Evolutionary conservation across 257 asterid species (phyloP).

Genomic region (Sherardia arvensis): DNA sequence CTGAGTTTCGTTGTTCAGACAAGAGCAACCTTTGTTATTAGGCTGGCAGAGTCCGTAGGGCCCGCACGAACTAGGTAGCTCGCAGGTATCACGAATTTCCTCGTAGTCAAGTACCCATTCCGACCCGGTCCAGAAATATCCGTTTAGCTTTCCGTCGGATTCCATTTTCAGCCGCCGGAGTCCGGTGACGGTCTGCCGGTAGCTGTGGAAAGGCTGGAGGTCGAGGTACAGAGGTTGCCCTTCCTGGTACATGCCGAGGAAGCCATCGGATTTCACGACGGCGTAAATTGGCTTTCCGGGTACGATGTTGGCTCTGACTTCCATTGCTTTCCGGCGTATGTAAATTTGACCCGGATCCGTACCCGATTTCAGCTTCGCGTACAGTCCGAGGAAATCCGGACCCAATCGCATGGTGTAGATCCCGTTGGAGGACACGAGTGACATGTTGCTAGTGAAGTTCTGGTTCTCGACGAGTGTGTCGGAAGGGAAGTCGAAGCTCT

Average conservation of each 20-base stretch:
- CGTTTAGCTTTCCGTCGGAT: slow-evolving; percentile 70
- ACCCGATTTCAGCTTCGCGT: slow-evolving; percentile 30
- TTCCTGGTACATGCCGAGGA: slow-evolving; percentile 73
- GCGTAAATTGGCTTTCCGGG: slow-evolving; percentile 53
- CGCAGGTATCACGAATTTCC: slow-evolving; percentile 55
- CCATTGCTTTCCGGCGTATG: slow-evolving; percentile 49
- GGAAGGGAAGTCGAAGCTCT: slow-evolving; percentile 69
- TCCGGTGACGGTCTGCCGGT: slow-evolving; percentile 46
- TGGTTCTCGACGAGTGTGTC: slow-evolving; percentile 86
- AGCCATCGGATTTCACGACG: slow-evolving; percentile 54
- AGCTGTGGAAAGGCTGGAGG: slow-evolving; percentile 62
- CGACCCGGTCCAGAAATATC: slow-evolving; percentile 85
- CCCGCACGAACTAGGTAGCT: slow-evolving; percentile 71
- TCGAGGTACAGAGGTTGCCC: slow-evolving; percentile 58
- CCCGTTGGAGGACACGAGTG: slow-evolving; percentile 57
- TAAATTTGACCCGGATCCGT: slow-evolving; percentile 46
- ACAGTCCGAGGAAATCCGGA: slow-evolving; percentile 47
- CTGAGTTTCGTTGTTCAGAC: slow-evolving; percentile 45
- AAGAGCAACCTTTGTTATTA: slow-evolving; percentile 50
- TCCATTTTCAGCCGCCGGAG: slow-evolving; percentile 59
- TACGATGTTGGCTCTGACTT: slow-evolving; percentile 58
- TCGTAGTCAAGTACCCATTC: slow-evolving; percentile 57
- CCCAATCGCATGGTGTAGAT: slow-evolving; percentile 73
- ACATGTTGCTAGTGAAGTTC: slow-evolving; percentile 56
- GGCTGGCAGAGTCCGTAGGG: slow-evolving; percentile 58